Conservation (phyloP, 441 rosid species). For the Brassica hybrid region DNA sequence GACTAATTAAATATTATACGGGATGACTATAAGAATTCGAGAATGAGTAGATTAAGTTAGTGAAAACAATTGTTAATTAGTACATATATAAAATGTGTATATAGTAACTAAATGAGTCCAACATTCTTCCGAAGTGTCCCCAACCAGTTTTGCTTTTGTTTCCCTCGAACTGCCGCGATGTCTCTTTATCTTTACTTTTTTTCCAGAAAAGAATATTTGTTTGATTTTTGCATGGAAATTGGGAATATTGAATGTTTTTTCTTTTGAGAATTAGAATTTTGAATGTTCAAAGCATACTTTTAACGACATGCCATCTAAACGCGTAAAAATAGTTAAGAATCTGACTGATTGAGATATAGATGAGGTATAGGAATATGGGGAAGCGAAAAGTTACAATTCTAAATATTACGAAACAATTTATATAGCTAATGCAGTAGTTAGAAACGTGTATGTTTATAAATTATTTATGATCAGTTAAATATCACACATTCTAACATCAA, state of each 20-base stretch:
- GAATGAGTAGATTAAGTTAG: slow-evolving; percentile 14
- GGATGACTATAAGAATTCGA: slow-evolving; percentile 1
- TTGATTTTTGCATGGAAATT: slow-evolving; percentile 35
- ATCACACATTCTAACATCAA: not conserved
- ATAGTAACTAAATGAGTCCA: slow-evolving; percentile 30
- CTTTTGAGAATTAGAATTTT: slow-evolving; percentile 3
- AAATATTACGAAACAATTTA: not conserved
- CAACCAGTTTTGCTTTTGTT: slow-evolving; percentile 40
- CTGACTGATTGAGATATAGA: not conserved
- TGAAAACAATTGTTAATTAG: slow-evolving; percentile 5
- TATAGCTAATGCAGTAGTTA: not conserved
- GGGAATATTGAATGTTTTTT: slow-evolving; percentile 8
- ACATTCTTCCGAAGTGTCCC: slow-evolving; percentile 45
- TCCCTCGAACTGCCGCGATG: slow-evolving; percentile 50
- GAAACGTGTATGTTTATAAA: not conserved
- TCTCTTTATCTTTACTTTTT: slow-evolving; percentile 22
- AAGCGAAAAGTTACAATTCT: not conserved
- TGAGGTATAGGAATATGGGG: not conserved
- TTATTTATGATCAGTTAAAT: not conserved
- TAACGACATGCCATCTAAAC: slow-evolving; percentile 8
- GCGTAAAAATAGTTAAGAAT: not conserved
- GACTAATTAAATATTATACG: not conserved
- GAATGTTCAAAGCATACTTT: not conserved
- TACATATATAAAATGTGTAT: not conserved
- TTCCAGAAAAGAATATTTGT: slow-evolving; percentile 1